Percentiles rank a stretch among this genome's conserved stretches.
These are phyloP conservation scores for Tricholoma sp. DNA, from an alignment of 768 basidiomycete genomes.

Conservation along the genomic window DNA sequence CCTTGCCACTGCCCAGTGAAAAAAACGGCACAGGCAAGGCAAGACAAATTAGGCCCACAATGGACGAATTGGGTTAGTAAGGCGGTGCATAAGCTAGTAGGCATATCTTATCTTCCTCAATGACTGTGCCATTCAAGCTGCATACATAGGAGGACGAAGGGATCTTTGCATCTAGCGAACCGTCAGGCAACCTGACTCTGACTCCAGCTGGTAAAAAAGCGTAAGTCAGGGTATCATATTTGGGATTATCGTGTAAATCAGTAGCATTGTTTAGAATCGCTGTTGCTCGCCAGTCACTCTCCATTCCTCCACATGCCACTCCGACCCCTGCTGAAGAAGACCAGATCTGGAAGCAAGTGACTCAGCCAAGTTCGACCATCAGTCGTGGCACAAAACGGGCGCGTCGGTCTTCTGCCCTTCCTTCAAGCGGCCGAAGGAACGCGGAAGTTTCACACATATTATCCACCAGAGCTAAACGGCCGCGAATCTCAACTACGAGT, in stretches of 20 bases:
- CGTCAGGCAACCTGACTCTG: constrained; percentile 32
- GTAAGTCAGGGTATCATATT: constrained; percentile 23
- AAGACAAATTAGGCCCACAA: constrained; percentile 42
- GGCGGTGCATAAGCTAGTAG: constrained; percentile 39
- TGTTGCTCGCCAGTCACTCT: constrained; percentile 27
- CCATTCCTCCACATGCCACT: constrained; percentile 16
- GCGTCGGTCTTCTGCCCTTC: constrained; percentile 8
- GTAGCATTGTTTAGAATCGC: constrained; percentile 20
- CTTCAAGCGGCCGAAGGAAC: not conserved
- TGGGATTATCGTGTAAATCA: not conserved
- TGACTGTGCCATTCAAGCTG: not conserved
- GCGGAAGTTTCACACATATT: constrained; percentile 1
- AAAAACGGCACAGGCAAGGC: constrained; percentile 36
- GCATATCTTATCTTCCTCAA: constrained; percentile 8
- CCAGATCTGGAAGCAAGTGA: constrained; percentile 34
- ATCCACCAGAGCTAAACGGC: constrained; percentile 16
- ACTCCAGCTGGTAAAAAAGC: constrained; percentile 41
- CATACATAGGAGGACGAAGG: constrained; percentile 36
- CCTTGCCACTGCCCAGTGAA: constrained; percentile 27
- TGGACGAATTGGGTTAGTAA: constrained; percentile 46
- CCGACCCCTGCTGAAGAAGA: constrained; percentile 28
- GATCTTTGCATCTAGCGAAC: constrained; percentile 30
- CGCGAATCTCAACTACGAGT: constrained; percentile 10
- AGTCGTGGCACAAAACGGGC: constrained; percentile 20
- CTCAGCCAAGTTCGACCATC: constrained; percentile 15